Conservation (phyloP, 148 eudicot species). For the Rheum nobile region DNA sequence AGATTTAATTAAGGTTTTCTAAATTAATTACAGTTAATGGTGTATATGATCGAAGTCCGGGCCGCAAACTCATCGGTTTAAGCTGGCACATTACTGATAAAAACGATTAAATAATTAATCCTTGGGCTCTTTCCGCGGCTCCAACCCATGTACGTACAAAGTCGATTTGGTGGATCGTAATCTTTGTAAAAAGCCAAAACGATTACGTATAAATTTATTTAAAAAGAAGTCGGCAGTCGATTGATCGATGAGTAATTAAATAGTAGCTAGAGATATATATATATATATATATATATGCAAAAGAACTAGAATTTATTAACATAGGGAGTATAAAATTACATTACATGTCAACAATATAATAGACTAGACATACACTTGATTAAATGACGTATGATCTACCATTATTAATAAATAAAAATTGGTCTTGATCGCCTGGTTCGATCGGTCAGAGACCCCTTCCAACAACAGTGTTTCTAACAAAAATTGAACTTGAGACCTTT, state of each 20-base stretch:
- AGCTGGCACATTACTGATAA: conserved; percentile 1
- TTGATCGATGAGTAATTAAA: neutral
- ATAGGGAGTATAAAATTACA: neutral
- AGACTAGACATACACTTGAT: neutral
- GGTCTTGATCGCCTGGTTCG: too few relatives aligned
- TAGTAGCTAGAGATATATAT: neutral
- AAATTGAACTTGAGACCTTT: too few relatives aligned
- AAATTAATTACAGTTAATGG: neutral
- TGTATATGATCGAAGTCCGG: neutral
- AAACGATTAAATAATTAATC: neutral
- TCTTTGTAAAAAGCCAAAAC: conserved; percentile 2
- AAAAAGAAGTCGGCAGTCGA: conserved; percentile 3
- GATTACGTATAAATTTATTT: neutral
- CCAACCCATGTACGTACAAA: conserved; percentile 4
- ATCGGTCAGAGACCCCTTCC: too few relatives aligned
- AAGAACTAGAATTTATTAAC: neutral
- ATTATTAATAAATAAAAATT: neutral
- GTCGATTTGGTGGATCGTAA: conserved; percentile 1
- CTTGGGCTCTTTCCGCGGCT: neutral
- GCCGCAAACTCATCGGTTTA: neutral
- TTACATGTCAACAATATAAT: neutral
- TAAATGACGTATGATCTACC: neutral
- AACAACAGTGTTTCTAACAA: too few relatives aligned
- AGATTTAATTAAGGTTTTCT: too few relatives aligned
- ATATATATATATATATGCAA: too few relatives aligned